These are phyloP conservation scores for Neurospora sublineolata DNA, from an alignment of 495 filamentous ascomycete genomes.

Conservation along the genomic window DNA sequence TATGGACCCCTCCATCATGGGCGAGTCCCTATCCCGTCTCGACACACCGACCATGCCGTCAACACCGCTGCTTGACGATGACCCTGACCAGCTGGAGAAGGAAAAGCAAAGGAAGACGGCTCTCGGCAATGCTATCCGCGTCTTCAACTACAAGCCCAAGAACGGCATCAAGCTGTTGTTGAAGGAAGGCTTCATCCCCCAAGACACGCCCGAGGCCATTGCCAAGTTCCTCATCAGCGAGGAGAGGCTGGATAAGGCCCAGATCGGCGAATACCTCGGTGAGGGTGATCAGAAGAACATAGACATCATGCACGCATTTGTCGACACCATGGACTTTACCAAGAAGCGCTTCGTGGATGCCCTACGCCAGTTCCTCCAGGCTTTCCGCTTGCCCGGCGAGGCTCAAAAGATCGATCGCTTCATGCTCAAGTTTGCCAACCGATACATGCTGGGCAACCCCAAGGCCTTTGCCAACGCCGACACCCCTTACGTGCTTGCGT, in stretches of 20 bases:
- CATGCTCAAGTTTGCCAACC: constrained; percentile 97
- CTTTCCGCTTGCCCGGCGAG: constrained; percentile 90
- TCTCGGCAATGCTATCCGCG: constrained; percentile 71
- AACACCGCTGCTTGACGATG: constrained; percentile 72
- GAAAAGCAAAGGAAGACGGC: constrained; percentile 91
- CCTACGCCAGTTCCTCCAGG: constrained; percentile 80
- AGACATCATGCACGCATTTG: constrained; percentile 96
- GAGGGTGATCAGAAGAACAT: constrained; percentile 89
- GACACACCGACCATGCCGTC: constrained; percentile 57
- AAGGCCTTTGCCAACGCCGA: constrained; percentile 98
- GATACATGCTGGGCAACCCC: constrained; percentile 87
- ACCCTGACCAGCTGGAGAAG: constrained; percentile 82
- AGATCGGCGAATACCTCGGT: constrained; percentile 89
- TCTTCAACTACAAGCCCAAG: constrained; percentile 98
- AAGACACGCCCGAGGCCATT: constrained; percentile 66
- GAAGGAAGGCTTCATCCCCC: constrained; percentile 74
- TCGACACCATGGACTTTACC: constrained; percentile 90
- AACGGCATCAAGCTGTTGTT: constrained; percentile 77
- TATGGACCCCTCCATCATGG: constrained; percentile 48
- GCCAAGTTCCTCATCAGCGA: constrained; percentile 66
- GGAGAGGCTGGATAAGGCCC: constrained; percentile 74
- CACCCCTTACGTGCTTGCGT: constrained; percentile 90
- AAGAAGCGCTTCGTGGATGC: constrained; percentile 89
- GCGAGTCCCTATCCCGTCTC: constrained; percentile 36
- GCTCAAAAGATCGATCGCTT: constrained; percentile 99